phyloP scores from a whole-genome alignment of 148 eudicot species.

The Amaranthus hypochondriacus region DNA sequence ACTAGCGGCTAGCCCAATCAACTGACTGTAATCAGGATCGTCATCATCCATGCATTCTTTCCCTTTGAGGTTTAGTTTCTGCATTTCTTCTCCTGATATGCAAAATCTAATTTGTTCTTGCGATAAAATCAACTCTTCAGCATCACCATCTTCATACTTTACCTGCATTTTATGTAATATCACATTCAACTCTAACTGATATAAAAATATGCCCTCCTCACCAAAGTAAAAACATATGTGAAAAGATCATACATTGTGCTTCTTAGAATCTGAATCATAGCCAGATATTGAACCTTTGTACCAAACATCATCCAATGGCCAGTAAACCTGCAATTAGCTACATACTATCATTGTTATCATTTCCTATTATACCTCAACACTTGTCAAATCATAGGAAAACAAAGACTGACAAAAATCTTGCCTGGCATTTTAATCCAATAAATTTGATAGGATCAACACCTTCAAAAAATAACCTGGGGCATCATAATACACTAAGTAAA shows the following conservation, averaged over 20 bases:
- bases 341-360: background rate
- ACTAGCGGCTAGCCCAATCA: constrained; percentile 84
- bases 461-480: constrained; percentile 60
- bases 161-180: constrained; percentile 43
- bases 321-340: constrained; percentile 57
- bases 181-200: background rate
- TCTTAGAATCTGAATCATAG: constrained; percentile 42
- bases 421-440: constrained; percentile 85
- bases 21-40: constrained; percentile 61
- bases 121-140: constrained; percentile 52
- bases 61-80: constrained; percentile 44
- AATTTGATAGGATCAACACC: constrained; percentile 61
- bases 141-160: constrained; percentile 72
- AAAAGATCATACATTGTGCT: constrained; percentile 54
- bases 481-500: constrained; percentile 6
- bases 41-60: constrained; percentile 40
- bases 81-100: constrained; percentile 65
- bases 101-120: constrained; percentile 65
- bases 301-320: constrained; percentile 97
- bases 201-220: background rate
- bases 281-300: constrained; percentile 52
- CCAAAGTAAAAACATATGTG: background rate
- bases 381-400: background rate
- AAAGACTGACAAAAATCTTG: constrained; percentile 20
- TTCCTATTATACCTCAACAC: background rate